Conservation (phyloP, 2,329 filamentous ascomycete species). For the Pyricularia sp. region DNA sequence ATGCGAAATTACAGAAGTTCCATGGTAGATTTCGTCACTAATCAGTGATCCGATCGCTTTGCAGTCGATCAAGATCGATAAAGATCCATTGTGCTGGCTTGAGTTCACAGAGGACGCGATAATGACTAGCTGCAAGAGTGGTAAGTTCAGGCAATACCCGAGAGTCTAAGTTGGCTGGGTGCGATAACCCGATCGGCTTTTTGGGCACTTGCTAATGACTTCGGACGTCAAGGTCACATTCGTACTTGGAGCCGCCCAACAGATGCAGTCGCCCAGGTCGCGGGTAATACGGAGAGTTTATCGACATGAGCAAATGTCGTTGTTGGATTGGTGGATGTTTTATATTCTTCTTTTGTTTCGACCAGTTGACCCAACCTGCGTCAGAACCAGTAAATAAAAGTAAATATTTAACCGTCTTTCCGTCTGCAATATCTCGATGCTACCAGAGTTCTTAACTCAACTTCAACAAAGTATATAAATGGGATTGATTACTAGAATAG, state of each 20-base stretch:
- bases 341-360: neutral
- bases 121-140: conserved; percentile 83
- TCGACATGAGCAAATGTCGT: neutral
- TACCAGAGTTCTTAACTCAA: too few relatives aligned
- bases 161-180: neutral
- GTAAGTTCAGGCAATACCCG: conserved; percentile 39
- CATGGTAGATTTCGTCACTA: conserved; percentile 1
- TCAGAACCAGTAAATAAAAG: neutral
- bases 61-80: conserved; percentile 73
- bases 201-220: neutral
- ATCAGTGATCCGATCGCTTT: conserved; percentile 4
- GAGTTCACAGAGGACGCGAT: conserved; percentile 93
- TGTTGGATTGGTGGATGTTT: neutral
- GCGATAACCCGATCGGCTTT: neutral
- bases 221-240: conserved; percentile 24
- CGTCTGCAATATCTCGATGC: neutral
- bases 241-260: conserved; percentile 32
- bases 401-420: neutral
- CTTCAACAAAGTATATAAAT: neutral
- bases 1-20: neutral
- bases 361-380: neutral
- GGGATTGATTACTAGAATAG: neutral
- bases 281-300: conserved; percentile 5
- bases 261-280: conserved; percentile 22
- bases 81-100: conserved; percentile 80